Percentiles rank a stretch among this genome's conserved stretches.
phyloP scores from a whole-genome alignment of 1,284 basidiomycete species.

The Schizophyllum amplum region DNA sequence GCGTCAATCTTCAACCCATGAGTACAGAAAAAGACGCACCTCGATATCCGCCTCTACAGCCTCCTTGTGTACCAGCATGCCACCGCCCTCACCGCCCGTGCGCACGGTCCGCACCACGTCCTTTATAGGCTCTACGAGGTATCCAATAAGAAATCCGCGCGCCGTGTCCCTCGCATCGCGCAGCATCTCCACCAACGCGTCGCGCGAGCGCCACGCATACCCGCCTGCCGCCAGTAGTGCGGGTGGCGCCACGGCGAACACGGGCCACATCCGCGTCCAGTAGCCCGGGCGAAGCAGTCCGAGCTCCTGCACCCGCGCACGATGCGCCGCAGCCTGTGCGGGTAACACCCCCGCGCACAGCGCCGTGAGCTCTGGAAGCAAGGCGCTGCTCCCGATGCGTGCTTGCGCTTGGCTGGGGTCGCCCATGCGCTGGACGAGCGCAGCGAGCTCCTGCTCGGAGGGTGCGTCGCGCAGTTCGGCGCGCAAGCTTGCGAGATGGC shows the following conservation, averaged over 20 bases:
- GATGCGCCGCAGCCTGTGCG: slow-evolving; percentile 6
- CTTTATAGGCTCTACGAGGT: slow-evolving; percentile 84
- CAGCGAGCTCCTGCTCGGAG: slow-evolving; percentile 16
- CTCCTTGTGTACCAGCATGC: slow-evolving; percentile 69
- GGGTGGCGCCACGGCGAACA: slow-evolving; percentile 57
- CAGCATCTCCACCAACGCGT: slow-evolving; percentile 43
- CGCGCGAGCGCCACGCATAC: slow-evolving; percentile 43
- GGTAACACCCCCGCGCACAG: slow-evolving; percentile 11
- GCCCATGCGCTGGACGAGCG: neutral
- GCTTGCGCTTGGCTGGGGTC: neutral
- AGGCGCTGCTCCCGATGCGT: slow-evolving; percentile 5
- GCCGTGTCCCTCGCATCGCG: slow-evolving; percentile 64
- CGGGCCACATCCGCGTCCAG: slow-evolving; percentile 60
- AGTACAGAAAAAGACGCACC: slow-evolving; percentile 36
- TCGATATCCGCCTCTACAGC: slow-evolving; percentile 76
- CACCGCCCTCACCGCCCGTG: slow-evolving; percentile 56
- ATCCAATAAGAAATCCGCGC: slow-evolving; percentile 72
- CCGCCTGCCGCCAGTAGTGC: slow-evolving; percentile 40
- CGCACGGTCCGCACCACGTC: slow-evolving; percentile 81
- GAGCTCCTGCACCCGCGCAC: slow-evolving; percentile 18
- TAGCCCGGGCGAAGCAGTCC: slow-evolving; percentile 50
- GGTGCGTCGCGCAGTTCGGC: slow-evolving; percentile 24
- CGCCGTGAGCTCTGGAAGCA: slow-evolving; percentile 1
- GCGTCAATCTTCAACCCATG: neutral
- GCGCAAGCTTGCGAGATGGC: slow-evolving; percentile 47